Base-by-base conservation (phyloP, 306 rosid genomes). In the Parietaria judaica region DNA sequence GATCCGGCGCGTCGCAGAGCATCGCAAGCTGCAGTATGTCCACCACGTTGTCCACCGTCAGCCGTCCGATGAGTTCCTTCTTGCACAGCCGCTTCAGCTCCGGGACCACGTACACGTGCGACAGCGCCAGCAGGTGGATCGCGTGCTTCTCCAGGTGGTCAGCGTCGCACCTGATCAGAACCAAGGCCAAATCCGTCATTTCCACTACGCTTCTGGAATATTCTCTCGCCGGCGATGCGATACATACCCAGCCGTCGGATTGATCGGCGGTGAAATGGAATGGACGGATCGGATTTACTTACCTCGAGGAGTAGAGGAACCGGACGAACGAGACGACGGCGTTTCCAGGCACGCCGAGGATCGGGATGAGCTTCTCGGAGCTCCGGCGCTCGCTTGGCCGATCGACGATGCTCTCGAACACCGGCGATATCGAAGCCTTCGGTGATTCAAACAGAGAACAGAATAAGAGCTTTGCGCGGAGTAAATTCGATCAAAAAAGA, bases 1-100 rank as follows among this genome's bases (percentile, higher is more conserved):
- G 99, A 88, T 92, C 90, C 8, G 95, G 85, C 11, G 99, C 94
- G 38, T 92, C 92, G 74, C 95, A 92, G 80, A 92, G 83, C 61
- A 83, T 80, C 0, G 96, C 95, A 14, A 92, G 84, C 68, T 92
- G 97, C 13, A 92, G 84, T 41, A 88, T 68, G 39, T 92, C 99
- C 69, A 92, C 95, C 47, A 86, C 96, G 74, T 81, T 86, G 14
- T 88, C 96, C 2, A 58, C 56, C 23, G 84, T 77, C 66, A 92
- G 70, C 58, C 94, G 78, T 51, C 78, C 78, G 3, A 61, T 68
- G 36, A 92, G 52, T 3, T 72, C 86, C 77, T 81, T 92, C 34
- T 56, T 66, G 74, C 95, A 88, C 6, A 64, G 69, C 70, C 75
- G 86, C 66, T 92, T 92, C 83, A 92, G 79, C 55, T 84, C 85